A percentile compares a stretch with the other conserved stretches of the same genome.
phyloP scores from a whole-genome alignment of 1,139 yeast genomes.

The Blastobotrys proliferans region DNA sequence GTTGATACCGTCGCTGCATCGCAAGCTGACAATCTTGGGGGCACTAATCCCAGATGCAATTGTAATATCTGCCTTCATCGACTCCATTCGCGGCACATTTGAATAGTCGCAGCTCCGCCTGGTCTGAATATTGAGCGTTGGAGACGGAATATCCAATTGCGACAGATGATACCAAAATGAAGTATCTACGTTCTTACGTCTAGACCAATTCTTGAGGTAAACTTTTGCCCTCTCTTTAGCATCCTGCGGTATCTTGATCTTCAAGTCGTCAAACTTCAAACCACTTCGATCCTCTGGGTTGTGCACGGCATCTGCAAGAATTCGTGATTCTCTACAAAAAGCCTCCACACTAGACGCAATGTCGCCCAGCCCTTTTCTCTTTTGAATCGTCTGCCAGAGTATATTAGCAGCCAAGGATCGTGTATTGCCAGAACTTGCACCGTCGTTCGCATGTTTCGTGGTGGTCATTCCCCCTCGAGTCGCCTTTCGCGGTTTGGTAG shows the following conservation, averaged over 20 bases:
- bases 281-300: constrained; percentile 6
- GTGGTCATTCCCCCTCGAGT: neutral
- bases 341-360: constrained; percentile 10
- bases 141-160: constrained; percentile 53
- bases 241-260: constrained; percentile 5
- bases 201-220: constrained; percentile 8
- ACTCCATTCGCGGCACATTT: constrained; percentile 46
- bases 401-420: constrained; percentile 4
- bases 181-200: constrained; percentile 4
- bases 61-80: constrained; percentile 44
- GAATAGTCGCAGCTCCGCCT: constrained; percentile 45
- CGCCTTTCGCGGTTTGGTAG: neutral
- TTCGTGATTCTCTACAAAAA: constrained; percentile 6
- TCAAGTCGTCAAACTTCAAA: constrained; percentile 11
- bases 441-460: neutral
- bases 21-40: constrained; percentile 69
- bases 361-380: neutral
- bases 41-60: constrained; percentile 81
- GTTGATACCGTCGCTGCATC: constrained; percentile 51
- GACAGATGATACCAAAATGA: constrained; percentile 58
- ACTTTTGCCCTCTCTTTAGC: neutral
- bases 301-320: constrained; percentile 11
- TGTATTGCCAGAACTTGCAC: neutral
- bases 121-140: constrained; percentile 51
- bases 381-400: constrained; percentile 6